Base-by-base conservation (phyloP, 2,329 filamentous ascomycete species). In the Westerdykella sp. region DNA sequence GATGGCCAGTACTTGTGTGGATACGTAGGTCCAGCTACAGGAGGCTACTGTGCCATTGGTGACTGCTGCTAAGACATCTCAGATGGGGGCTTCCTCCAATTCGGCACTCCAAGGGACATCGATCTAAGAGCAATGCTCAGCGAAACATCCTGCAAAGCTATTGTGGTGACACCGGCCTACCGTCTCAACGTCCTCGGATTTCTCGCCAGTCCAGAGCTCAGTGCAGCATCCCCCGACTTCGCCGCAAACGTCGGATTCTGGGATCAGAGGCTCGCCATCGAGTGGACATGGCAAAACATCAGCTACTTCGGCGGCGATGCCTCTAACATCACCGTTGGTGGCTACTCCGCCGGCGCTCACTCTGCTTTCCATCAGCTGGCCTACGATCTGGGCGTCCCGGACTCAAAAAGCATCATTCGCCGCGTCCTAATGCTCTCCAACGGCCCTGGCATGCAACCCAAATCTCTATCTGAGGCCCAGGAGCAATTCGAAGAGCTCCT, bases 1-100 rank as follows among this genome's bases (percentile, higher is more conserved):
- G 77, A 13, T 80, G 77, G 76, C 78, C 78, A 4, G 76, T 80
- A 0, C 68, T 77, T 40, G 73, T 80, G 51, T 80, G 72, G 57
- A 76, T 80, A 37, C 77, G 76, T 72, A 68, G 48, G 70, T 64
- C 25, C 25, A 28, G 25, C 25, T 28, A 28, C 2, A 28, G 25
- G 9, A 28, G 41, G 36, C 23, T 13, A 28, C 15, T 11, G 14
- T 14, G 28, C 38, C n/a, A 16, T 30, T 31, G 6, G 23, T 31
- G 14, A 15, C 15, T 11, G 6, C 13, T 31, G 38, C 46, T 42
- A 25, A 31, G 28, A 16, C 25, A 43, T 32, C 12, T 31, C 32
- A 73, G 72, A 77, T 49, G 74, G 74, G 25, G 77, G 78, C 3
- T 81, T 78, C 54, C 65, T 81, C 16, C 78, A 81, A 60, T 74